Evolutionary conservation across 1,139 yeast genomes (phyloP).

Genomic region (Suhomyces choctaworum): DNA sequence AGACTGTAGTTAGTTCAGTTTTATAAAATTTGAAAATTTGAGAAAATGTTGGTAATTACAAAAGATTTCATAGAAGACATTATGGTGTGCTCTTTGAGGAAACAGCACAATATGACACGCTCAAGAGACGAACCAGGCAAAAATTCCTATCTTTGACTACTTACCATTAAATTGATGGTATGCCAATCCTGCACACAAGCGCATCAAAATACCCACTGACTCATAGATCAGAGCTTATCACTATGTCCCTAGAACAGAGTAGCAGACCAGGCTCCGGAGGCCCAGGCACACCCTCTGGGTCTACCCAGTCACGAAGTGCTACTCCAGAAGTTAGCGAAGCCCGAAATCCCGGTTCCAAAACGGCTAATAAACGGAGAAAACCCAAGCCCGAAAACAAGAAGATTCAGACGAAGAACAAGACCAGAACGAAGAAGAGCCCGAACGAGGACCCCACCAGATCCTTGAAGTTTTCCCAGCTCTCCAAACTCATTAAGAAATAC

Average conservation of each 20-base stretch:
- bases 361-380: not conserved
- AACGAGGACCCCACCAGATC: slow-evolving; percentile 14
- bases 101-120: no score
- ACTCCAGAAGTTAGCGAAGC: not conserved
- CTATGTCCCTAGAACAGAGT: not conserved
- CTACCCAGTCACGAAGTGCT: not conserved
- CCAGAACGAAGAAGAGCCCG: slow-evolving; percentile 7
- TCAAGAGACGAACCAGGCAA: no score
- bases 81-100: no score
- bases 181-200: no score
- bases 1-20: not conserved
- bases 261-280: not conserved
- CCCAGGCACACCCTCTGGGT: not conserved
- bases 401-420: slow-evolving; percentile 2
- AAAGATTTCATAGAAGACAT: no score
- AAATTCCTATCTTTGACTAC: no score
- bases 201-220: no score
- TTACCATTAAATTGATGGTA: no score
- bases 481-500: slow-evolving; percentile 29
- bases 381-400: slow-evolving; percentile 5
- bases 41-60: not conserved
- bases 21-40: no score
- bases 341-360: not conserved
- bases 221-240: no score
- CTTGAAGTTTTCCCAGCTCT: slow-evolving; percentile 17